These are phyloP conservation scores for Globisporangium radiosum DNA, from an alignment of 352 stramenopile genomes.

Conservation along the genomic window DNA sequence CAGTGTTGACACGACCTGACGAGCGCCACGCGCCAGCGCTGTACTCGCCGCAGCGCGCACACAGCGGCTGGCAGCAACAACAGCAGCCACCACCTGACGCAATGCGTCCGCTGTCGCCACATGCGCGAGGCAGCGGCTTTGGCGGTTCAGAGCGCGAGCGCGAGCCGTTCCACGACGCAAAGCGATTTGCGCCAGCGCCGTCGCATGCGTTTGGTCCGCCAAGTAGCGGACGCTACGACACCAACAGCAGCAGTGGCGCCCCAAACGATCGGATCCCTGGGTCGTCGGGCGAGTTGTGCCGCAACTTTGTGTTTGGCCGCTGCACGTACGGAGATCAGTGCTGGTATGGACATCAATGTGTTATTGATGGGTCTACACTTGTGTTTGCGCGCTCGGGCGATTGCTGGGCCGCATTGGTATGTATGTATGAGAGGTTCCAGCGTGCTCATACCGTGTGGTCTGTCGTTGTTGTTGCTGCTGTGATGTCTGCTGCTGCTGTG, in stretches of 20 bases:
- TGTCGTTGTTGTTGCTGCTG: too few relatives aligned
- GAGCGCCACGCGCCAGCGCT: neutral
- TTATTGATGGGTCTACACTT: too few relatives aligned
- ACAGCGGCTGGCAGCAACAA: neutral
- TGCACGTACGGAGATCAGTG: conserved; percentile 80
- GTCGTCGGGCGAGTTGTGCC: conserved; percentile 58
- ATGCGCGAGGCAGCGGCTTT: neutral
- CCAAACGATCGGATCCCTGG: conserved; percentile 25
- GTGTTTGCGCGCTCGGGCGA: too few relatives aligned
- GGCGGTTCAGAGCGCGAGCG: neutral
- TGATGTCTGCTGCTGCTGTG: too few relatives aligned
- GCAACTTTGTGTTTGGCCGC: conserved; percentile 58
- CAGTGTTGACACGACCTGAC: conserved; percentile 10
- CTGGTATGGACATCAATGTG: conserved; percentile 42
- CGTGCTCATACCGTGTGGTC: too few relatives aligned
- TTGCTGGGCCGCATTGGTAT: too few relatives aligned
- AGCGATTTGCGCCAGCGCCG: conserved; percentile 8
- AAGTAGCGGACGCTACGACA: neutral
- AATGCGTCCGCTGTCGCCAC: neutral
- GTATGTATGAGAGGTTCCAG: too few relatives aligned
- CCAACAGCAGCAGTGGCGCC: conserved; percentile 2
- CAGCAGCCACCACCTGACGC: neutral
- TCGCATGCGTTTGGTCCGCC: neutral
- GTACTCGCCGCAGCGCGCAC: neutral
- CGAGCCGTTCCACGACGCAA: conserved; percentile 10